These are phyloP conservation scores for Melanopsichium pennsylvanicum DNA, from an alignment of 1,284 basidiomycete species.

Conservation along the genomic window DNA sequence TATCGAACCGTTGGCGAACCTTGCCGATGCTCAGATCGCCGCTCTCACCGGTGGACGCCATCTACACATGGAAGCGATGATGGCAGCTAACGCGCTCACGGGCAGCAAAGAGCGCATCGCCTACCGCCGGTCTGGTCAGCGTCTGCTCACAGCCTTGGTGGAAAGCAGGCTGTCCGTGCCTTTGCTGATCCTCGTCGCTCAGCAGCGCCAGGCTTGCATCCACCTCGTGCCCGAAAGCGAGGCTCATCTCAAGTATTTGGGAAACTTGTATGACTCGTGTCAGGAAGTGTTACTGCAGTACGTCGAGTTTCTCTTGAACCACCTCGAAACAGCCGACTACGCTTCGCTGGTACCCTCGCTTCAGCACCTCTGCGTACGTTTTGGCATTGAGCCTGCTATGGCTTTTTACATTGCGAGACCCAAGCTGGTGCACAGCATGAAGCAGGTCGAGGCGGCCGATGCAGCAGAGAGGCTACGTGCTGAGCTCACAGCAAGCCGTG, in stretches of 20 bases:
- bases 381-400: constrained; percentile 59
- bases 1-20: constrained; percentile 73
- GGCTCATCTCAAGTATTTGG: constrained; percentile 61
- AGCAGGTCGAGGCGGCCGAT: constrained; percentile 42
- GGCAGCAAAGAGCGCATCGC: constrained; percentile 48
- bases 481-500: constrained; percentile 46
- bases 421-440: constrained; percentile 49
- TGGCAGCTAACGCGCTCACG: constrained; percentile 63
- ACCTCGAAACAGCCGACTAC: constrained; percentile 51
- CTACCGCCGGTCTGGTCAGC: constrained; percentile 48
- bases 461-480: constrained; percentile 44
- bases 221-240: constrained; percentile 58
- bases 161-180: constrained; percentile 55
- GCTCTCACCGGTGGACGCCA: constrained; percentile 89
- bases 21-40: constrained; percentile 85
- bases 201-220: constrained; percentile 62
- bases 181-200: constrained; percentile 60
- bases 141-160: constrained; percentile 46
- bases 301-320: constrained; percentile 59
- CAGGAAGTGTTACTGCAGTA: constrained; percentile 63
- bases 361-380: constrained; percentile 46
- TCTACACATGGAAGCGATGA: constrained; percentile 80
- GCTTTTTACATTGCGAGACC: constrained; percentile 62
- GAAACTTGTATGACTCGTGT: constrained; percentile 62
- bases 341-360: constrained; percentile 52